These are phyloP conservation scores for Macroventuria anomochaeta DNA, from an alignment of 2,329 filamentous ascomycete genomes.

Conservation along the genomic window DNA sequence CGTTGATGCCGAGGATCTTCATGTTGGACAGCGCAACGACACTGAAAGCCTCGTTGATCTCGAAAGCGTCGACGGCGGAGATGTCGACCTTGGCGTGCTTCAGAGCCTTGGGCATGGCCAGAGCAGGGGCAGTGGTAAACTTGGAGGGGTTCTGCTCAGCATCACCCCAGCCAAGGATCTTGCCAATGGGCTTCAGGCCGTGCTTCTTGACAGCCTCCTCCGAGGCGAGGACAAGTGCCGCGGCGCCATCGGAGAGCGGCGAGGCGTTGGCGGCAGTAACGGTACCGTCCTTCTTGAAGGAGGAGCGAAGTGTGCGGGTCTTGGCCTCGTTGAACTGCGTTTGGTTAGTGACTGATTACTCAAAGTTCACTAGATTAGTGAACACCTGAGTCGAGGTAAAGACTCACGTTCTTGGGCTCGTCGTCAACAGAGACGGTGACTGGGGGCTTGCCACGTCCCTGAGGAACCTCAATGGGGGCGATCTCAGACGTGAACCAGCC, in stretches of 20 bases:
- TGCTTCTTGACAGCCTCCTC: slow-evolving; percentile 94
- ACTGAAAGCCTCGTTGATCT: slow-evolving; percentile 99
- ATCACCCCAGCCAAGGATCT: slow-evolving; percentile 97
- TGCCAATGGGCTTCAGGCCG: slow-evolving; percentile 87
- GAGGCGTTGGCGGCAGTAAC: slow-evolving; percentile 97
- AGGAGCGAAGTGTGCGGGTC: slow-evolving; percentile 65
- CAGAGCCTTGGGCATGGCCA: slow-evolving; percentile 96
- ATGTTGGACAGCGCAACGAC: slow-evolving; percentile 96
- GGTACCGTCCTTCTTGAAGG: slow-evolving; percentile 84
- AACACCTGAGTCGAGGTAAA: neutral
- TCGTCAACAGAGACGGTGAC: slow-evolving; percentile 85
- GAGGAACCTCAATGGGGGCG: slow-evolving; percentile 83
- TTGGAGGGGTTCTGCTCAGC: slow-evolving; percentile 89
- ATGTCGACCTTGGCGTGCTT: slow-evolving; percentile 87
- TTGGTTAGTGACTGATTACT: slow-evolving; percentile 4
- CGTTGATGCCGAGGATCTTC: slow-evolving; percentile 80
- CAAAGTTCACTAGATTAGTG: neutral
- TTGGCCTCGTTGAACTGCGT: slow-evolving; percentile 60
- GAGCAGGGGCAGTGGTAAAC: slow-evolving; percentile 91
- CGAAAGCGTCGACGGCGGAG: slow-evolving; percentile 85
- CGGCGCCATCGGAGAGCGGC: slow-evolving; percentile 92
- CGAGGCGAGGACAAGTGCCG: slow-evolving; percentile 90
- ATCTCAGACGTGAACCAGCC: slow-evolving; percentile 88
- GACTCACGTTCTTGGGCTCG: slow-evolving; percentile 84
- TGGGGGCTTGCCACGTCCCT: slow-evolving; percentile 87